phyloP scores from a whole-genome alignment of 2,329 filamentous ascomycete species.

The Didymella segeticola region DNA sequence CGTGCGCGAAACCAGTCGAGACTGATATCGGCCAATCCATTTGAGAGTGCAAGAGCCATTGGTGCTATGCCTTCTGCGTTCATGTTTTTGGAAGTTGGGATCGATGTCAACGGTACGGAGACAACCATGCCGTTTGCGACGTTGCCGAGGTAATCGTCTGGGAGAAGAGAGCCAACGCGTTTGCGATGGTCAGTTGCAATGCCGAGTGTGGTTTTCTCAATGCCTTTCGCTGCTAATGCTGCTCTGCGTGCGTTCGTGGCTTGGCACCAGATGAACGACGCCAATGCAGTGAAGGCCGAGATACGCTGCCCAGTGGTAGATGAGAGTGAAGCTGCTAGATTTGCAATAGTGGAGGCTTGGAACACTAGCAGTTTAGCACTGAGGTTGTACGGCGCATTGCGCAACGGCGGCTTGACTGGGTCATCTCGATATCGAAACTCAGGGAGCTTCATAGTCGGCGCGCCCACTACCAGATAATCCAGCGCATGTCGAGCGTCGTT shows the following conservation, averaged over 20 bases:
- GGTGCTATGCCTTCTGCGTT: not conserved
- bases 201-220: conserved; percentile 18
- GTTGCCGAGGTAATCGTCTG: conserved; percentile 16
- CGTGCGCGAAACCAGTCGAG: conserved; percentile 21
- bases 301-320: not conserved
- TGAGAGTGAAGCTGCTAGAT: not conserved
- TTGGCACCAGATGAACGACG: conserved; percentile 29
- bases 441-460: not conserved
- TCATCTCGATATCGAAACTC: not conserved
- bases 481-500: not conserved
- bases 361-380: conserved; percentile 6
- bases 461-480: not conserved
- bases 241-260: conserved; percentile 23
- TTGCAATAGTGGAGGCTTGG: not conserved
- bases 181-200: conserved; percentile 17
- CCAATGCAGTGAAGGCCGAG: conserved; percentile 25
- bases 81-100: not conserved
- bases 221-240: not conserved
- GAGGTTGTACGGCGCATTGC: not conserved
- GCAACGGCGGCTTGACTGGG: not conserved
- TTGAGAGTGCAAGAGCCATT: not conserved
- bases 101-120: not conserved
- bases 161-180: not conserved
- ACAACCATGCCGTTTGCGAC: conserved; percentile 13
- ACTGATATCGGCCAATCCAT: not conserved